Base-by-base conservation (phyloP, 2,329 filamentous ascomycete genomes). In the Alternaria arborescens region DNA sequence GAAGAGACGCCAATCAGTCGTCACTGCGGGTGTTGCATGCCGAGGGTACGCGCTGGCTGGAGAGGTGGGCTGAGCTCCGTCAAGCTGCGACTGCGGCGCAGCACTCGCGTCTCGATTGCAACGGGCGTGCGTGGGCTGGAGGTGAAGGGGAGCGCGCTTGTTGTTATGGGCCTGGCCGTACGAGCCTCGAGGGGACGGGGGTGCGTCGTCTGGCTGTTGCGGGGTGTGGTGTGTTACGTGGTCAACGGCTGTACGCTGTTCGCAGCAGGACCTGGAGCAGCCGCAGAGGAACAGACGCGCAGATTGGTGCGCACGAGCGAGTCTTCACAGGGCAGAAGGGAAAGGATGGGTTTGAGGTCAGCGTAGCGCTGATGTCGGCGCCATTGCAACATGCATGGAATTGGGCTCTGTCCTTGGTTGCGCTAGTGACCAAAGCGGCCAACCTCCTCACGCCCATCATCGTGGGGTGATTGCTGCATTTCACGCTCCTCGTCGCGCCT, bases 1-100 rank as follows among this genome's bases (percentile, higher is more conserved):
- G 56, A 70, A 73, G 73, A 78, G 74, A 75, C 75, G 68, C 72
- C 70, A 72, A 72, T 70, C 73, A 71, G 50, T 44, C 50, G 62
- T 70, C 65, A 75, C 67, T 72, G 59, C 66, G 63, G 50, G 64
- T 65, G 66, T 67, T 66, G 75, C 76, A 78, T 78, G 65, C 75
- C 76, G 75, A 71, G 46, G 69, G 69, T 67, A 67, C 67, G 71
- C 65, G 59, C 50, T 32, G 36, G 18, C 47, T 50, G 52, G 38
- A 18, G 38, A 20, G 30, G 46, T 30, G 36, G 54, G 50, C 28
- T 14, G 55, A 20, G 46, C 40, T 50, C 20, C 43, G 42, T 32
- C 22, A 32, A 26, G 36, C 22, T n/a, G 52, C 24, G 28, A 38
- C 52, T 55, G 42, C 30, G 53, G 53, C 43, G 53, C 34, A 38